Evolutionary conservation across 2,329 filamentous ascomycete species (phyloP).

Genomic region (Coniochaeta sp.): DNA sequence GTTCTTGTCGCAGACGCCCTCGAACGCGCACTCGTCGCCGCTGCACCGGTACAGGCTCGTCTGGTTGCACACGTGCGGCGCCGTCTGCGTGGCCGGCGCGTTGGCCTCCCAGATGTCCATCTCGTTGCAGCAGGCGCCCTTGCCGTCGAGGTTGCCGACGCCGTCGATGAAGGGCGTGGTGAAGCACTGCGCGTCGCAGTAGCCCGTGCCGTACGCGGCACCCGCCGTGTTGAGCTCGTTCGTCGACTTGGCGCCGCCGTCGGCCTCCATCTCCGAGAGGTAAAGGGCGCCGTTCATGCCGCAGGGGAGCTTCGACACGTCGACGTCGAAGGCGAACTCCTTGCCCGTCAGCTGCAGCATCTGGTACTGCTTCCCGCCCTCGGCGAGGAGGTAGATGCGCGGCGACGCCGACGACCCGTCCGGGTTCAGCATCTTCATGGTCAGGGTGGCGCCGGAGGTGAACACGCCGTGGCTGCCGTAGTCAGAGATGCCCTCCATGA

Average conservation of each 20-base stretch:
- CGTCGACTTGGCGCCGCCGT: conserved; percentile 49
- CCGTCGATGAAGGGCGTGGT: not conserved
- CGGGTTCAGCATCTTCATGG: conserved; percentile 19
- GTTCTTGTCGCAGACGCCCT: conserved; percentile 21
- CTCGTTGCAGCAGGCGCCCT: conserved; percentile 36
- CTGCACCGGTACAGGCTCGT: conserved; percentile 26
- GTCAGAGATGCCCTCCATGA: conserved; percentile 42
- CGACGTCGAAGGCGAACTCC: conserved; percentile 58
- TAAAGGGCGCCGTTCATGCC: conserved; percentile 59
- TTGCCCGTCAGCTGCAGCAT: conserved; percentile 48
- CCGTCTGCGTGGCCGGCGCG: conserved; percentile 25
- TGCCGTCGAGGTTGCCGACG: conserved; percentile 27
- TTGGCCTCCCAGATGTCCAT: conserved; percentile 41
- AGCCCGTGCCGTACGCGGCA: conserved; percentile 42
- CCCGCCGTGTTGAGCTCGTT: conserved; percentile 43
- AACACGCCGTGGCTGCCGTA: conserved; percentile 30
- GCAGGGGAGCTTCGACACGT: conserved; percentile 53
- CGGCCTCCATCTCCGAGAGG: conserved; percentile 46
- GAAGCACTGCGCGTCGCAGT: conserved; percentile 19
- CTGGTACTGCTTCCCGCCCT: conserved; percentile 44
- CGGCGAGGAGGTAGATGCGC: conserved; percentile 49
- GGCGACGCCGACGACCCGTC: conserved; percentile 18
- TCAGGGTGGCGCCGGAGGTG: conserved; percentile 21
- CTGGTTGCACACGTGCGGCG: conserved; percentile 33
- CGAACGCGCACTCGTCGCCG: conserved; percentile 17